phyloP scores from a whole-genome alignment of 179 eudicot genomes.

The Silene noctiflora region DNA sequence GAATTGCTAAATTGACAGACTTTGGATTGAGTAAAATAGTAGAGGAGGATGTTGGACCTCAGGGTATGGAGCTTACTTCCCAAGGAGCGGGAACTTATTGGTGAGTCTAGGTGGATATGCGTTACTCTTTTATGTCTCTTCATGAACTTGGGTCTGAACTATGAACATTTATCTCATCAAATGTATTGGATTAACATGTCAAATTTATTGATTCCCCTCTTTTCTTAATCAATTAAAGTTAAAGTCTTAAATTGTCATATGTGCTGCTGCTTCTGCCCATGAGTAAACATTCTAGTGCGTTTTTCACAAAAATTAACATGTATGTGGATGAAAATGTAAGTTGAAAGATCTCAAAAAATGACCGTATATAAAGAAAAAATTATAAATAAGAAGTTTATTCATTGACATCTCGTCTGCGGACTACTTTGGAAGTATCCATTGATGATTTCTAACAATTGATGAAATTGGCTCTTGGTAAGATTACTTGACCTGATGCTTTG shows the following conservation, averaged over 20 bases:
- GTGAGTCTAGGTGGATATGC: slow-evolving; percentile 44
- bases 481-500: not conserved
- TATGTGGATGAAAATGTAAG: too few species aligned
- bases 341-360: too few species aligned
- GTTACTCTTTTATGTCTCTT: not conserved
- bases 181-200: slow-evolving; percentile 1
- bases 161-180: not conserved
- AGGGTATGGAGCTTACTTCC: slow-evolving; percentile 99
- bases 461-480: not conserved
- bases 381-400: too few species aligned
- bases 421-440: too few species aligned
- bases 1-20: slow-evolving; percentile 93
- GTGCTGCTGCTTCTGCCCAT: too few species aligned
- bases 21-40: slow-evolving; percentile 99
- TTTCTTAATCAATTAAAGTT: not conserved
- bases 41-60: slow-evolving; percentile 93
- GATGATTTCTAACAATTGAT: not conserved
- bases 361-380: too few species aligned
- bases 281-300: too few species aligned
- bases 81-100: slow-evolving; percentile 99
- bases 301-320: too few species aligned
- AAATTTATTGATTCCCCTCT: not conserved
- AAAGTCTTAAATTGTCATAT: not conserved
- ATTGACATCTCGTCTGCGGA: too few species aligned
- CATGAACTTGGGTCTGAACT: not conserved